phyloP scores from a whole-genome alignment of 352 stramenopile genomes.

The Aphanomyces astaci region DNA sequence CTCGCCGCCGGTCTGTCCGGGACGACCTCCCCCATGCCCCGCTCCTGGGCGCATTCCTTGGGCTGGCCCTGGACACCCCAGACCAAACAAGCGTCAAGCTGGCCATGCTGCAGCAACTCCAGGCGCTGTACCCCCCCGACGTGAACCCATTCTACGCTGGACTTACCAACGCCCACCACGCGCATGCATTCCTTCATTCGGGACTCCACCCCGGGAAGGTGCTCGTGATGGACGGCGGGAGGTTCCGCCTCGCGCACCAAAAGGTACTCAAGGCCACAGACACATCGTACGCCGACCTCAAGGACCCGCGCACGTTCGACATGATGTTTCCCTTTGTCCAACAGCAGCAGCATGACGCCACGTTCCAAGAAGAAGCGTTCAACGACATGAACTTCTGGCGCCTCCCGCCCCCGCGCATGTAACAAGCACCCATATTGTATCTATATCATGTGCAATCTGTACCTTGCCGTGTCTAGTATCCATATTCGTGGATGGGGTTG shows the following conservation, averaged over 20 bases:
- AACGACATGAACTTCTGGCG: slow-evolving; percentile 85
- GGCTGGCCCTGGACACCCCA: slow-evolving; percentile 38
- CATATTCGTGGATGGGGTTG: too few species aligned
- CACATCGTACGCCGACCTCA: slow-evolving; percentile 57
- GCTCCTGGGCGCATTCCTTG: slow-evolving; percentile 54
- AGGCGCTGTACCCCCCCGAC: slow-evolving; percentile 57
- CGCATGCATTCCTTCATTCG: slow-evolving; percentile 48
- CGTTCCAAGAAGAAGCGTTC: slow-evolving; percentile 58
- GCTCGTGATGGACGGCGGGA: slow-evolving; percentile 57
- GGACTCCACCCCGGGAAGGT: slow-evolving; percentile 75
- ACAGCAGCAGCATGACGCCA: too few species aligned
- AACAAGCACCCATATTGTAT: not conserved
- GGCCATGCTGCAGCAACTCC: slow-evolving; percentile 49
- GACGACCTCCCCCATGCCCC: slow-evolving; percentile 55
- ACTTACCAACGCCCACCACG: slow-evolving; percentile 49
- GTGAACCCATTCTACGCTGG: slow-evolving; percentile 79
- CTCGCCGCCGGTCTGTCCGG: slow-evolving; percentile 43
- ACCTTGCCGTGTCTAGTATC: too few species aligned
- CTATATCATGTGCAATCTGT: too few species aligned
- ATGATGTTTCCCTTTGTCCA: slow-evolving; percentile 73
- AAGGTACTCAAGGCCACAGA: slow-evolving; percentile 42
- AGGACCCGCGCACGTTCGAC: slow-evolving; percentile 37
- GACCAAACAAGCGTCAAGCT: slow-evolving; percentile 59
- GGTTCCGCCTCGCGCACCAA: slow-evolving; percentile 44
- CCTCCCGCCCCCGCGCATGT: slow-evolving; percentile 46